phyloP scores from a whole-genome alignment of 1,139 yeast species.

The Suhomyces yuchorum region DNA sequence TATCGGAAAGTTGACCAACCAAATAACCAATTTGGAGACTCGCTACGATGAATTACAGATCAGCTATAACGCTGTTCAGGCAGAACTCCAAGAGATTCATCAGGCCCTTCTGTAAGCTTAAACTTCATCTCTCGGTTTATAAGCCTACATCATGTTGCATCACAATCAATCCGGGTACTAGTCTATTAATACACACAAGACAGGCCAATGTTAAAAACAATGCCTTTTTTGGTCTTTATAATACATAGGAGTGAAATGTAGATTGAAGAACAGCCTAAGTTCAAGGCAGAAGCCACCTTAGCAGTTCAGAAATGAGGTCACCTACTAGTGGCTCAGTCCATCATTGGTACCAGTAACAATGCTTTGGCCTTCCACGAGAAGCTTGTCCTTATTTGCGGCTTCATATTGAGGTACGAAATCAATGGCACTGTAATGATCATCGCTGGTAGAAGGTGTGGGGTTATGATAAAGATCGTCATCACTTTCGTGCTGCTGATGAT shows the following conservation, averaged over 20 bases:
- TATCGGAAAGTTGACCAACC: constrained; percentile 8
- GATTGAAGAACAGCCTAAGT: background rate
- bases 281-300: too few relatives aligned
- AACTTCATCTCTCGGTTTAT: background rate
- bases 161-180: background rate
- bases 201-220: background rate
- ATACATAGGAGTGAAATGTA: constrained; percentile 3
- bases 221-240: background rate
- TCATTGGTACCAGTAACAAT: constrained; percentile 13
- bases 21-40: constrained; percentile 17
- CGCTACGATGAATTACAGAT: constrained; percentile 16
- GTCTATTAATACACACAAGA: constrained; percentile 7
- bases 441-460: constrained; percentile 11
- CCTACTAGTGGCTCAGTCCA: background rate
- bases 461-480: constrained; percentile 18
- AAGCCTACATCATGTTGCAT: background rate
- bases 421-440: constrained; percentile 27
- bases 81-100: constrained; percentile 19
- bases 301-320: too few relatives aligned
- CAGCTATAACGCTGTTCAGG: constrained; percentile 11
- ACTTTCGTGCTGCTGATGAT: constrained; percentile 6
- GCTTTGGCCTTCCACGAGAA: constrained; percentile 14
- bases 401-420: constrained; percentile 47
- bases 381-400: constrained; percentile 30
- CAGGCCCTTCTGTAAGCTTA: constrained; percentile 14